phyloP scores from a whole-genome alignment of 2,329 filamentous ascomycete genomes.

The Phyllosticta citrichinensis region DNA sequence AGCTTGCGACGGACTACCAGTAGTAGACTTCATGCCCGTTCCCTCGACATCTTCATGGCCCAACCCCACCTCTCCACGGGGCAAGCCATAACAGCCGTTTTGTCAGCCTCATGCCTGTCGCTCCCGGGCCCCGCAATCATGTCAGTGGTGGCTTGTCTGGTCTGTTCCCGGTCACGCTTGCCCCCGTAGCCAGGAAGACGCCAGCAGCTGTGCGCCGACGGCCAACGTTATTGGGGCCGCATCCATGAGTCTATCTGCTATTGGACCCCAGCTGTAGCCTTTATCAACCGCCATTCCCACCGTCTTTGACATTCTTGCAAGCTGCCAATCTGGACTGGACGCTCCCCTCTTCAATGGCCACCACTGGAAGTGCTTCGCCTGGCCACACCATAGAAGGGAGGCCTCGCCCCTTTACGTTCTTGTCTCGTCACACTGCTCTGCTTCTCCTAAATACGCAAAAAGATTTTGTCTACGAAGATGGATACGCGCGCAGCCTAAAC shows the following conservation, averaged over 20 bases:
- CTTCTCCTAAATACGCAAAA: constrained; percentile 45
- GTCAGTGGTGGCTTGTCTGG: background rate
- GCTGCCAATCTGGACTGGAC: background rate
- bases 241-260: background rate
- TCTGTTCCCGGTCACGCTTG: background rate
- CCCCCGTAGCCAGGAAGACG: background rate
- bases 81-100: background rate
- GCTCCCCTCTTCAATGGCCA: background rate
- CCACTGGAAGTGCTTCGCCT: background rate
- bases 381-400: constrained; percentile 20
- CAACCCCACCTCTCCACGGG: background rate
- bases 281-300: background rate
- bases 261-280: background rate
- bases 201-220: constrained; percentile 2
- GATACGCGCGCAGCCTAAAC: constrained; percentile 44
- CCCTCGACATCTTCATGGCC: too few relatives aligned
- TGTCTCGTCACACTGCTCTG: constrained; percentile 36
- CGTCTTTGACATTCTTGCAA: background rate
- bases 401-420: constrained; percentile 42
- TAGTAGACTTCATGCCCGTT: background rate
- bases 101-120: background rate
- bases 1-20: background rate
- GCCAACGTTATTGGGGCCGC: constrained; percentile 2
- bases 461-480: constrained; percentile 40
- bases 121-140: background rate